Evolutionary conservation across 768 basidiomycete species (phyloP), one percentile per base, ranked within the genome.

Genomic region (Podaxis sp.): DNA sequence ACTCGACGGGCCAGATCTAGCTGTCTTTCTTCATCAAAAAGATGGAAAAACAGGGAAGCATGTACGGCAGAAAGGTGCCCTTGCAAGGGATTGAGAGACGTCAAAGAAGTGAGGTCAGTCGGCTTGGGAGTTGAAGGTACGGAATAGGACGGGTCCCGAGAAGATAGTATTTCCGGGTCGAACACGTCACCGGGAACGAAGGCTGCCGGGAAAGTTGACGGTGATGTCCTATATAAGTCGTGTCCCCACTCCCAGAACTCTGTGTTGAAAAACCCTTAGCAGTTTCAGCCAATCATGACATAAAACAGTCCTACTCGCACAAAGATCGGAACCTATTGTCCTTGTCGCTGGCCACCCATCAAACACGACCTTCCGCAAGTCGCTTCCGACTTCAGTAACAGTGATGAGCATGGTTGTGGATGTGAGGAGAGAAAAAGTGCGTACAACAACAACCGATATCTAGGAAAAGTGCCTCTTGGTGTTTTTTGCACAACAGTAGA

Each of bases 181-280:
- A 89, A 80, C 0, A 71, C 76, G 63, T 90, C 79, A 0, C 88
- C 88, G 11, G 77, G 70, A 17, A 89, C 57, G 67, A 90, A 89
- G 0, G 74, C 70, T 0, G 77, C 83, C 1, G 85, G 82, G 71
- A 85, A 88, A 0, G 79, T 76, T 38, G 79, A 72, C 0, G 81
- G 78, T 0, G 76, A 83, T 3, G 81, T 77, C 56, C 70, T 78
- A 73, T 87, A 90, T 12, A 90, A 76, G 46, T 82, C 75, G 64
- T 89, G 86, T 1, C 88, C 88, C 4, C 81, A 75, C 7, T 83
- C 76, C 87, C 86, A 88, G 64, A 85, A 84, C 13, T 74, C 87
- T 87, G 15, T 12, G 33, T 22, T 24, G 52, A 4, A 29, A 41
- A 25, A 38, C 11, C 17, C 9, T 54, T 25, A 29, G 40, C 33